phyloP scores from a whole-genome alignment of 176 grass and related monocot genomes.

The Musa schizocarpa region DNA sequence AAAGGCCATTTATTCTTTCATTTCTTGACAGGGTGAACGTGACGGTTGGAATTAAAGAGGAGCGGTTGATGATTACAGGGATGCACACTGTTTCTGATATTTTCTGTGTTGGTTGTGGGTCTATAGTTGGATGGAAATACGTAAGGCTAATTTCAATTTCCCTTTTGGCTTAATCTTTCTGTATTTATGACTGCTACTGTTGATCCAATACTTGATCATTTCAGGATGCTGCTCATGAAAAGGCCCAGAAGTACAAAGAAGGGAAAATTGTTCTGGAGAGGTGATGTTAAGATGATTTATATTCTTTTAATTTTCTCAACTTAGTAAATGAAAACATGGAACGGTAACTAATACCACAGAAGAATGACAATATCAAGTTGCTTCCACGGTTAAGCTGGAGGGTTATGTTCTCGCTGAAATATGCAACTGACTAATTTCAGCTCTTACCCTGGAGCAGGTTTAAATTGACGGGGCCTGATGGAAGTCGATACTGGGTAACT shows the following conservation, averaged over 20 bases:
- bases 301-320: neutral
- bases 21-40: conserved; percentile 56
- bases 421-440: neutral
- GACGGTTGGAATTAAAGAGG: conserved; percentile 68
- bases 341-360: neutral
- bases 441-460: conserved; percentile 9
- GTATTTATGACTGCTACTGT: conserved; percentile 8
- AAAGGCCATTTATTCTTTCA: neutral
- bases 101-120: conserved; percentile 92
- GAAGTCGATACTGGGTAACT: neutral
- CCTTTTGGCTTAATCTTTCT: neutral
- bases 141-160: conserved; percentile 37
- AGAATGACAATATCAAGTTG: neutral
- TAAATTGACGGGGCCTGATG: conserved; percentile 5
- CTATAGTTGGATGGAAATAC: conserved; percentile 99
- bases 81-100: conserved; percentile 92
- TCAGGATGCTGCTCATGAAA: conserved; percentile 65
- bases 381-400: neutral
- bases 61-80: conserved; percentile 83
- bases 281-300: conserved; percentile 26
- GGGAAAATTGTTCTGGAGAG: conserved; percentile 97
- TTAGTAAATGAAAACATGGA: no score
- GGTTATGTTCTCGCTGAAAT: neutral
- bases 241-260: conserved; percentile 95
- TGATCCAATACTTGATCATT: conserved; percentile 20